Evolutionary conservation across 1,284 basidiomycete genomes (phyloP), one percentile per base, ranked within the genome.

Genomic region (Ganoderma meredithae): DNA sequence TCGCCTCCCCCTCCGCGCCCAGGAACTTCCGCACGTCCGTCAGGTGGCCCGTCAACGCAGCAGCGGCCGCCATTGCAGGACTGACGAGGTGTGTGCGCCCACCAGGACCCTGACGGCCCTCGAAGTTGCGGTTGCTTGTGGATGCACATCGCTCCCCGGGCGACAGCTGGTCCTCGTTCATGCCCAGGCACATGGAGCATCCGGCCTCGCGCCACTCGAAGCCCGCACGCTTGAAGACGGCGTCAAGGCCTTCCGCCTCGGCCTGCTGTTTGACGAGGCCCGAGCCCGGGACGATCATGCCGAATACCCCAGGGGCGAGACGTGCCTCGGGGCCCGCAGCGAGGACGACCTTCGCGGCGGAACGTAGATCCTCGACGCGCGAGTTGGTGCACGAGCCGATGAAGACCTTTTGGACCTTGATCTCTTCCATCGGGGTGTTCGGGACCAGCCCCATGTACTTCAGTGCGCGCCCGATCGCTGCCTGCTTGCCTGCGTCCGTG

Each of bases 191-290:
- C 97, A 98, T 98, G 40, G 97, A 98, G 80, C 96, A 98, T 40
- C 96, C 96, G 39, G 97, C 97, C 82, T 98, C 97, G 68, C 96
- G 89, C 96, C 96, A 98, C 79, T 98, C 97, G 76, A 98, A 98
- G 25, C 97, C 97, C 36, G 96, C 96, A 63, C 95, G 93, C 80
- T 91, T 95, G 86, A 98, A 97, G 76, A 98, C 85, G 65, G 86
- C 87, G 77, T 98, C 96, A 69, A 98, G 85, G 49, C 96, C 96
- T 77, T 98, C 96, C 33, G 90, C 93, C 82, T 98, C 96, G 17
- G 97, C 95, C 78, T 98, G 97, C 77, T 96, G 91, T 81, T 97
- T 98, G 79, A 98, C 90, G 60, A 98, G 81, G 68, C 96, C 97
- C 3, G 97, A 98, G 43, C 97, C 96, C 6, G 96, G 97, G 44